Evolutionary conservation across 2,329 filamentous ascomycete genomes (phyloP).

Genomic region (Fusarium vanettenii): DNA sequence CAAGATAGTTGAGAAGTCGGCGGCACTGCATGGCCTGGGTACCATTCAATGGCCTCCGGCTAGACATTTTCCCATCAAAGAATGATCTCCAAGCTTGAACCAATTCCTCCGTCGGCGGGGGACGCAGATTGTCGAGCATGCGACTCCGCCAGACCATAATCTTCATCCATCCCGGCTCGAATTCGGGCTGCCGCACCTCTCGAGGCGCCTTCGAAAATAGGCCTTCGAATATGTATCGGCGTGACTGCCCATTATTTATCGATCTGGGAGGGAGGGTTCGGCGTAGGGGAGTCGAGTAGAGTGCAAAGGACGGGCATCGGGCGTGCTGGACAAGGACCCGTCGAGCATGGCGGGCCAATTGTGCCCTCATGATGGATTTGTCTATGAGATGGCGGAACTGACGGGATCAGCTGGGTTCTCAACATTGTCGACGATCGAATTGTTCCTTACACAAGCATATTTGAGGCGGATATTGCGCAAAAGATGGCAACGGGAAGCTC

Average conservation of each 20-base stretch:
- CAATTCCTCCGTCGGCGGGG: slow-evolving; percentile 73
- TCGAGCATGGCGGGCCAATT: slow-evolving; percentile 58
- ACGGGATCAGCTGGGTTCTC: slow-evolving; percentile 13
- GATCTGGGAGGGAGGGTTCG: slow-evolving; percentile 43
- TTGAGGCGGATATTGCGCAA: slow-evolving; percentile 31
- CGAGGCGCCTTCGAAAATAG: slow-evolving; percentile 71
- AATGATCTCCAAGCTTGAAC: slow-evolving; percentile 73
- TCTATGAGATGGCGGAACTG: slow-evolving; percentile 42
- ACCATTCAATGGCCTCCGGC: slow-evolving; percentile 66
- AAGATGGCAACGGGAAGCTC: slow-evolving; percentile 23
- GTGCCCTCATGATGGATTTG: slow-evolving; percentile 57
- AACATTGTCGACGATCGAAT: too few species aligned
- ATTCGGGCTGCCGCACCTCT: slow-evolving; percentile 69
- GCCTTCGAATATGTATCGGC: slow-evolving; percentile 66
- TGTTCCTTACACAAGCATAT: slow-evolving; percentile 40
- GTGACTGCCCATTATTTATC: slow-evolving; percentile 33
- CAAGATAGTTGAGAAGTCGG: slow-evolving; percentile 72
- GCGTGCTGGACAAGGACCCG: slow-evolving; percentile 52
- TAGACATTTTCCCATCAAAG: slow-evolving; percentile 66
- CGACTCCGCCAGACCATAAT: slow-evolving; percentile 77
- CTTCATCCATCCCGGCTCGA: slow-evolving; percentile 77
- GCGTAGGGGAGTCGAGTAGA: slow-evolving; percentile 45
- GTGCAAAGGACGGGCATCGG: slow-evolving; percentile 49
- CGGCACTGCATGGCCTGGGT: slow-evolving; percentile 70
- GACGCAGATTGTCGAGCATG: slow-evolving; percentile 71